Evolutionary conservation across 805 yeast genomes (phyloP).

Genomic region (Saccharomycopsis malanga): DNA sequence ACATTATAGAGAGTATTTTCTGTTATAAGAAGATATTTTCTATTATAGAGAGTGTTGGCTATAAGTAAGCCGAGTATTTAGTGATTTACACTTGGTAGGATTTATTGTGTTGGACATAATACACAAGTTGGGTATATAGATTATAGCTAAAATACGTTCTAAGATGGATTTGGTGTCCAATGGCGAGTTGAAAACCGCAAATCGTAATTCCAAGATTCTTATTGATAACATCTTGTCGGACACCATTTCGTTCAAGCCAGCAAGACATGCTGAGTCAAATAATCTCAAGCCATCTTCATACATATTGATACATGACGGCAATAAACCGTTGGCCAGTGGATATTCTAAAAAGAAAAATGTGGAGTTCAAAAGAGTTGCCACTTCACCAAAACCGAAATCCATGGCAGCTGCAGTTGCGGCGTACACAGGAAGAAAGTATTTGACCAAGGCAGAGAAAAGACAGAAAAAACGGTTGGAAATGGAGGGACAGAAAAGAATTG

Average conservation of each 20-base stretch:
- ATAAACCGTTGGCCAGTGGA: neutral
- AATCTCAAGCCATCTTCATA: slow-evolving; percentile 19
- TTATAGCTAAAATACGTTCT: no score
- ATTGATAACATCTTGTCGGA: slow-evolving; percentile 17
- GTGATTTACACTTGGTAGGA: no score
- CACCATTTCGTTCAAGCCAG: slow-evolving; percentile 12
- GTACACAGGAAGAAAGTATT: slow-evolving; percentile 47
- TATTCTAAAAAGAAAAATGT: neutral
- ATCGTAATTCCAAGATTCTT: slow-evolving; percentile 12
- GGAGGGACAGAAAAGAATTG: neutral
- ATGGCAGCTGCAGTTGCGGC: slow-evolving; percentile 56
- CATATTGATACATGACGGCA: slow-evolving; percentile 5
- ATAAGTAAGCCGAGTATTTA: no score
- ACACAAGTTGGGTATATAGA: no score
- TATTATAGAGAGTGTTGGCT: no score
- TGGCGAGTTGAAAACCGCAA: neutral
- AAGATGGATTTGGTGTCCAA: neutral
- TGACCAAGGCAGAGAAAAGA: slow-evolving; percentile 40
- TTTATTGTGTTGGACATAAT: no score
- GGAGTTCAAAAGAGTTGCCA: neutral
- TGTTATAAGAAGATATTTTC: no score
- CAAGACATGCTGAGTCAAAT: slow-evolving; percentile 14
- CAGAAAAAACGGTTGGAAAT: slow-evolving; percentile 25
- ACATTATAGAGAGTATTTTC: no score
- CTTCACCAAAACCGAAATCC: slow-evolving; percentile 28